A percentile compares a stretch with the other conserved stretches of the same genome.
Conservation (phyloP, 345 rosid species). For the Eucalyptus regnans region DNA sequence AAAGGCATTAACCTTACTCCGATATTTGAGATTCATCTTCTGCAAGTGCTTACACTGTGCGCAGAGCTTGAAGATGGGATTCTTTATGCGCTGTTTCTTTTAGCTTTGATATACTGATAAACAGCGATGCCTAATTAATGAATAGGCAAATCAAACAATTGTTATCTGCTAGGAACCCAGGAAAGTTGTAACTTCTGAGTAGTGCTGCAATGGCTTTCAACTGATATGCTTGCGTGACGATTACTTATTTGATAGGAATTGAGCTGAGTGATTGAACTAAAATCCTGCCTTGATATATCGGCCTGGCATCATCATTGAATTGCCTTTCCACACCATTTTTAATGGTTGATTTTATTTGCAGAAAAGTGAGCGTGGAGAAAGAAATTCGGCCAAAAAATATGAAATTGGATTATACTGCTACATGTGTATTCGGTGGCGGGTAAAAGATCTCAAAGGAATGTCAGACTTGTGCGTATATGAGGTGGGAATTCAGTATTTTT, state of each 20-base stretch:
- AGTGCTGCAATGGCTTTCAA: not conserved
- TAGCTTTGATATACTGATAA: not conserved
- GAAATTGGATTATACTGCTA: conserved; percentile 22
- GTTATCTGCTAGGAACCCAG: not conserved
- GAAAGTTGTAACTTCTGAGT: not conserved
- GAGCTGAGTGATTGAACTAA: not conserved
- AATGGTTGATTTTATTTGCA: conserved; percentile 14
- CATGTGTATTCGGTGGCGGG: conserved; percentile 34
- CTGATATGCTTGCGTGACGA: not conserved
- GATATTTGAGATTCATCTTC: not conserved
- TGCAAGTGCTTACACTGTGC: not conserved
- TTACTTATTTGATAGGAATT: not conserved
- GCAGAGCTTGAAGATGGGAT: not conserved
- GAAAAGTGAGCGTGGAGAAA: conserved; percentile 7
- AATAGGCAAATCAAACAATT: not conserved
- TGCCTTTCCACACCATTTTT: not conserved
- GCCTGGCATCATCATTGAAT: not conserved
- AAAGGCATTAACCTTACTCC: not conserved
- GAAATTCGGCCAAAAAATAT: conserved; percentile 7
- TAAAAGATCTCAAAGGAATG: conserved; percentile 56
- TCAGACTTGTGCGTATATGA: conserved; percentile 55
- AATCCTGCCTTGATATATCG: not conserved
- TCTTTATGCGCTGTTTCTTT: not conserved
- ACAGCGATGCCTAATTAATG: not conserved
- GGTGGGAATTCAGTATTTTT: conserved; percentile 16